Conservation (phyloP, 1,139 yeast genomes). For the Wickerhamomyces sp. region DNA sequence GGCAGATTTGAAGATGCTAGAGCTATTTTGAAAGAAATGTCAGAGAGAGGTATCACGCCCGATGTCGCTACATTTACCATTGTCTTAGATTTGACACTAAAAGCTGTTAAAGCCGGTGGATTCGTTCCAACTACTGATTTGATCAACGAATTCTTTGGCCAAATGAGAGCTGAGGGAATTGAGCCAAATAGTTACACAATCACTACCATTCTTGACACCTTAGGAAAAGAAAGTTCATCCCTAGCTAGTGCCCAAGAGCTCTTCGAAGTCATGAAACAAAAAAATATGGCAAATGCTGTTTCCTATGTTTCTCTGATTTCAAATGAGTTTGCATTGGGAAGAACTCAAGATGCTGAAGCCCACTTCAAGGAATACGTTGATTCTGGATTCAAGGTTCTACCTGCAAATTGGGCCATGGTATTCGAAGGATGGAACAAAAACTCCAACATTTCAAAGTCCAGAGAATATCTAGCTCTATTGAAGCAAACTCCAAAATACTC, state of each 20-base stretch:
- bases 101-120: constrained; percentile 40
- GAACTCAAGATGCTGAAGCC: constrained; percentile 40
- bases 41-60: constrained; percentile 40
- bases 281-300: constrained; percentile 30
- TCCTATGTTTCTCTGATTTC: constrained; percentile 55
- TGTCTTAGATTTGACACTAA: constrained; percentile 52
- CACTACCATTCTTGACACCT: constrained; percentile 53
- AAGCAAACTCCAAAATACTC: constrained; percentile 21
- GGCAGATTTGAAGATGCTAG: constrained; percentile 31
- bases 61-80: constrained; percentile 67
- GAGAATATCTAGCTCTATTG: constrained; percentile 33
- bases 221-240: constrained; percentile 39
- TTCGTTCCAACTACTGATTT: constrained; percentile 38
- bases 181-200: constrained; percentile 46
- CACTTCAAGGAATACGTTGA: constrained; percentile 42
- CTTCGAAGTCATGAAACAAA: constrained; percentile 38
- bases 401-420: constrained; percentile 57
- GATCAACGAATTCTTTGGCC: constrained; percentile 35
- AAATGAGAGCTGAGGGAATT: constrained; percentile 39
- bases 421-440: constrained; percentile 43
- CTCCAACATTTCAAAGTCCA: constrained; percentile 35
- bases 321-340: constrained; percentile 51
- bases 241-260: constrained; percentile 51
- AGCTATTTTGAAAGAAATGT: constrained; percentile 31
- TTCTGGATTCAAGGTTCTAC: constrained; percentile 32